A percentile compares a stretch with the other conserved stretches of the same genome.
These are phyloP conservation scores for Citrullus colocynthis DNA, from an alignment of 306 rosid genomes.

Conservation along the genomic window DNA sequence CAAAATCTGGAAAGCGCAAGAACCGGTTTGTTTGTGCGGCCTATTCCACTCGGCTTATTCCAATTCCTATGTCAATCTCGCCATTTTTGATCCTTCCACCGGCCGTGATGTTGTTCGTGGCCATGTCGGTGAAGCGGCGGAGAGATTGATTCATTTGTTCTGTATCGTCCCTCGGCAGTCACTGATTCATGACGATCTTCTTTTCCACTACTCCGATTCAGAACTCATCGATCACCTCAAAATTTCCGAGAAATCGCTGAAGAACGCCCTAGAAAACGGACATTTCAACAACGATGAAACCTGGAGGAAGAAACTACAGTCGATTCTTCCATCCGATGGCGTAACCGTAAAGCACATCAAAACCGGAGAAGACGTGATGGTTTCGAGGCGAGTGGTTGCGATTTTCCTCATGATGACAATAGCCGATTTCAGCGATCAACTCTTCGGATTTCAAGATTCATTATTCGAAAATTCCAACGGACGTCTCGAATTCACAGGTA, in stretches of 20 bases:
- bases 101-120: constrained; percentile 48
- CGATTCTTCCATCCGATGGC: constrained; percentile 48
- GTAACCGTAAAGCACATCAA: constrained; percentile 47
- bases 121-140: constrained; percentile 54
- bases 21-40: constrained; percentile 54
- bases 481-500: constrained; percentile 45
- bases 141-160: constrained; percentile 56
- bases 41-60: constrained; percentile 94
- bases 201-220: constrained; percentile 46
- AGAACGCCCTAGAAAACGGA: constrained; percentile 29
- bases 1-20: constrained; percentile 53
- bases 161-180: constrained; percentile 68
- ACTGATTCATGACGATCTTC: constrained; percentile 65
- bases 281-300: constrained; percentile 18
- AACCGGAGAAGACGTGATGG: constrained; percentile 42
- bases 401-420: constrained; percentile 63
- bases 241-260: constrained; percentile 23
- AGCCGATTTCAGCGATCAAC: constrained; percentile 79
- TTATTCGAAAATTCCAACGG: constrained; percentile 49
- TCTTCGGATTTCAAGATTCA: constrained; percentile 55
- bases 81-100: constrained; percentile 73
- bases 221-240: constrained; percentile 50
- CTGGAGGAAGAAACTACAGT: constrained; percentile 61
- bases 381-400: constrained; percentile 59
- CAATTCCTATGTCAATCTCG: constrained; percentile 86